Evolutionary conservation across 305 asterid species (phyloP).

Genomic region (Fraxinus floribunda): DNA sequence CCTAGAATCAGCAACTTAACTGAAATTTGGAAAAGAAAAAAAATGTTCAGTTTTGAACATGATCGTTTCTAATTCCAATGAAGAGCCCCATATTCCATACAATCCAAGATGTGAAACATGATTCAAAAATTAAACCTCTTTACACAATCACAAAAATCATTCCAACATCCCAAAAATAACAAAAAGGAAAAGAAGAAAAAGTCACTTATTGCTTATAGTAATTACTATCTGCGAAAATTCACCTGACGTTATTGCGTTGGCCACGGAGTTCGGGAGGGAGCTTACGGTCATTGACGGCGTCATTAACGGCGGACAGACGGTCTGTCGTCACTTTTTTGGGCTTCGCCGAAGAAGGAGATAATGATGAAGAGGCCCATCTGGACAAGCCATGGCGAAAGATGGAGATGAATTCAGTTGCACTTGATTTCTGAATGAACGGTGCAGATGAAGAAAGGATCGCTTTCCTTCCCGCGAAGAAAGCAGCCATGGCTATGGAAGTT

Average conservation of each 20-base stretch:
- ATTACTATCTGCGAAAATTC: not conserved
- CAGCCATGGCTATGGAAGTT: slow-evolving; percentile 39
- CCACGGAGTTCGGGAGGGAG: slow-evolving; percentile 93
- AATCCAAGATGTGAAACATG: not conserved
- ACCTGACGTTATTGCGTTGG: slow-evolving; percentile 75
- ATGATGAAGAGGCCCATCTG: slow-evolving; percentile 39
- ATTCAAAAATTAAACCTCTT: not conserved
- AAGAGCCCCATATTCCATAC: not conserved
- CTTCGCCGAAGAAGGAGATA: slow-evolving; percentile 30
- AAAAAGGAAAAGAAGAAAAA: not conserved
- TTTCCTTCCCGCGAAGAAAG: slow-evolving; percentile 40
- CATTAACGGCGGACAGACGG: slow-evolving; percentile 75
- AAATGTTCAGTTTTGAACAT: not conserved
- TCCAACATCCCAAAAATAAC: not conserved
- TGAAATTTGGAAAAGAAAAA: not conserved
- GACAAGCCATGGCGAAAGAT: slow-evolving; percentile 11
- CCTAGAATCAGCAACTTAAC: not conserved
- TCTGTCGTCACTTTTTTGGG: slow-evolving; percentile 36
- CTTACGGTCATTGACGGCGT: slow-evolving; percentile 74
- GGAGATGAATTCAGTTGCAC: slow-evolving; percentile 18
- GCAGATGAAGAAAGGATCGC: slow-evolving; percentile 27
- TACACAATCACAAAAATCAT: not conserved
- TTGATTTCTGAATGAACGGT: slow-evolving; percentile 26
- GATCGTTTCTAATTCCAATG: not conserved
- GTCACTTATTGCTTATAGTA: not conserved